A percentile compares a stretch with the other conserved stretches of the same genome.
phyloP scores from a whole-genome alignment of 331 rosid genomes.

The Spiraea crenata region DNA sequence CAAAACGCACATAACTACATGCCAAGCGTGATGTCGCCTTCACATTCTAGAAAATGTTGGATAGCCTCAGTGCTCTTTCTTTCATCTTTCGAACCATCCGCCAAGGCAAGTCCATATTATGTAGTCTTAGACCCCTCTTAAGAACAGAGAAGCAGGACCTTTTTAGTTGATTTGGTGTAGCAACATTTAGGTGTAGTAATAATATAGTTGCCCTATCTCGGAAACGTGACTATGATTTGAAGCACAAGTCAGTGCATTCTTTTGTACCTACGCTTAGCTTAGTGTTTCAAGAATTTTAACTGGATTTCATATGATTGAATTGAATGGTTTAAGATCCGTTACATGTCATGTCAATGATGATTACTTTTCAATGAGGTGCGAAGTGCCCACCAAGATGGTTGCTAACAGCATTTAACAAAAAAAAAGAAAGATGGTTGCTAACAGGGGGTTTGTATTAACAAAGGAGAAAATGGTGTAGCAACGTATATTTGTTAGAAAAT shows the following conservation, averaged over 20 bases:
- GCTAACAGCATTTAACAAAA: no score
- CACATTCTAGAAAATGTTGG: background rate
- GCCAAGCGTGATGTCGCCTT: constrained; percentile 22
- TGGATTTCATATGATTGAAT: background rate
- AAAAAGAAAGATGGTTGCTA: background rate
- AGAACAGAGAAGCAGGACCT: background rate
- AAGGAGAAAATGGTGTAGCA: background rate
- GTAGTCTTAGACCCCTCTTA: background rate
- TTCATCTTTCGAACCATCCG: background rate
- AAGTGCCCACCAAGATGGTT: background rate
- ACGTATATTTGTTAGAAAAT: background rate
- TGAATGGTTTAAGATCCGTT: no score
- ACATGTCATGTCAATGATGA: background rate
- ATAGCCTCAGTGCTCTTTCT: background rate
- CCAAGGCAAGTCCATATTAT: background rate
- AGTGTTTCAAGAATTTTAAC: background rate
- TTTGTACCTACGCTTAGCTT: background rate
- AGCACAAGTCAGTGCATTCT: no score
- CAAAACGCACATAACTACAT: constrained; percentile 36
- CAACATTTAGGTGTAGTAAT: background rate
- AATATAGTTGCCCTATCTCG: background rate
- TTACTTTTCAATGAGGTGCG: background rate
- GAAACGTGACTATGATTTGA: background rate
- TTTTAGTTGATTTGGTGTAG: background rate
- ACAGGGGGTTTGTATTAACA: background rate